Evolutionary conservation across 192 early-diverging fungal genomes (phyloP).

Genomic region (Gryganskiella cystojenkinii): DNA sequence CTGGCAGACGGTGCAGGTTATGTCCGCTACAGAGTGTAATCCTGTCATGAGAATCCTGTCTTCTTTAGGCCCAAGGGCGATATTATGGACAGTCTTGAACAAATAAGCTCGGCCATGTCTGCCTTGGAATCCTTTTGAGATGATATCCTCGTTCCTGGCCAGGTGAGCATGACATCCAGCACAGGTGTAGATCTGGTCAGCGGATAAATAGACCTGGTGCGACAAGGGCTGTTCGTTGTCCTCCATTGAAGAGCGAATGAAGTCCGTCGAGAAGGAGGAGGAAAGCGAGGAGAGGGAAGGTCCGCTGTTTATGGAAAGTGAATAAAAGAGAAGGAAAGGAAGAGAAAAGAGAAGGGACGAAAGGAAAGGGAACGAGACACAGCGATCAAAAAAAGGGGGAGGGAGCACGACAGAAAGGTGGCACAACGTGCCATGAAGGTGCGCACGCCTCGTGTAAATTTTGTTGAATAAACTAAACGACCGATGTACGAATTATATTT

Average conservation of each 20-base stretch:
- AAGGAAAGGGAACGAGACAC: slow-evolving; percentile 15
- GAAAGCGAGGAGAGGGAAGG: not conserved
- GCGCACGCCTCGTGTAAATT: too few relatives aligned
- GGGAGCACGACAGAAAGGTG: too few relatives aligned
- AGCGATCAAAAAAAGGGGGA: too few relatives aligned
- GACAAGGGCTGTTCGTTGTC: slow-evolving; percentile 26
- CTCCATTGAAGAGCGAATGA: not conserved
- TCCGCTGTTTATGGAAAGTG: slow-evolving; percentile 1
- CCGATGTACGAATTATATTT: too few relatives aligned
- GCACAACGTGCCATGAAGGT: too few relatives aligned
- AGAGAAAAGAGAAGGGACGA: slow-evolving; percentile 21
- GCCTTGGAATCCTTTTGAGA: slow-evolving; percentile 66
- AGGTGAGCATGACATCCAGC: slow-evolving; percentile 65
- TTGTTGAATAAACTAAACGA: too few relatives aligned
- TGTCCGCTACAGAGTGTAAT: slow-evolving; percentile 67
- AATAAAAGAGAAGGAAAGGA: slow-evolving; percentile 10
- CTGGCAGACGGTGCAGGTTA: slow-evolving; percentile 61
- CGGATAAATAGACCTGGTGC: slow-evolving; percentile 59
- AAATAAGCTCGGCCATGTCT: slow-evolving; percentile 67
- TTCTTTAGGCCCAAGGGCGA: slow-evolving; percentile 62
- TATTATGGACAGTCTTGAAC: slow-evolving; percentile 63
- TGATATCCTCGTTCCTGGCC: slow-evolving; percentile 63
- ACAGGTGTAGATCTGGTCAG: slow-evolving; percentile 63
- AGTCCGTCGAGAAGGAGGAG: too few relatives aligned
- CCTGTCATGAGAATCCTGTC: slow-evolving; percentile 68